Evolutionary conservation across 2,329 filamentous ascomycete genomes (phyloP).

Genomic region (Aspergillus neoniger): DNA sequence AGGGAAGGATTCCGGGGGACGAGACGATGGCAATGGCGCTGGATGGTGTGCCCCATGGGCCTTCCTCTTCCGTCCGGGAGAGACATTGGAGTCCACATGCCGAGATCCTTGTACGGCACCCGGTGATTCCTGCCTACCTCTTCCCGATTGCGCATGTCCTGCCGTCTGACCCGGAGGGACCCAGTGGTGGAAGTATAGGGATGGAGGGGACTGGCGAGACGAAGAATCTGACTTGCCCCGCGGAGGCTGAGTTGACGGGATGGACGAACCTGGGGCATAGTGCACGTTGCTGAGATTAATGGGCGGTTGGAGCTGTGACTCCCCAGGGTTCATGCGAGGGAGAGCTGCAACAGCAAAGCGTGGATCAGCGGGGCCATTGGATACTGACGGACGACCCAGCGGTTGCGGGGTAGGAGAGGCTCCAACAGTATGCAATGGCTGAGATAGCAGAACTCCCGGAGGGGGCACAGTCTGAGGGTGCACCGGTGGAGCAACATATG

Average conservation of each 20-base stretch:
- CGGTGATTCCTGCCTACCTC: conserved; percentile 57
- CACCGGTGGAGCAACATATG: conserved; percentile 30
- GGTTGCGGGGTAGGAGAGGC: conserved; percentile 18
- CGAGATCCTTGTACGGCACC: conserved; percentile 49
- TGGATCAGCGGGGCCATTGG: conserved; percentile 22
- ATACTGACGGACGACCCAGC: conserved; percentile 17
- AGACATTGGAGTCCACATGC: conserved; percentile 66
- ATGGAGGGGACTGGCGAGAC: conserved; percentile 67
- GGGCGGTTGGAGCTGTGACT: conserved; percentile 43
- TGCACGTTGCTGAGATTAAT: conserved; percentile 26
- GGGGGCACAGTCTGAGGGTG: conserved; percentile 18
- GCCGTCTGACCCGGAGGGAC: conserved; percentile 73
- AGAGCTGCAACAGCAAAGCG: conserved; percentile 14
- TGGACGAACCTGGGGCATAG: conserved; percentile 35
- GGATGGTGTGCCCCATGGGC: conserved; percentile 58
- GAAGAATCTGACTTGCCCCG: conserved; percentile 57
- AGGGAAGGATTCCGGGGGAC: conserved; percentile 42
- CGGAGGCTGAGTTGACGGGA: conserved; percentile 55
- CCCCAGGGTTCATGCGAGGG: conserved; percentile 44
- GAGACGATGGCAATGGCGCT: conserved; percentile 54
- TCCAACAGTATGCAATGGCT: conserved; percentile 25
- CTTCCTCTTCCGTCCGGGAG: conserved; percentile 79
- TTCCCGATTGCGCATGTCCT: conserved; percentile 74
- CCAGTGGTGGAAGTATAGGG: conserved; percentile 92
- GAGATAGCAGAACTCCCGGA: conserved; percentile 24